Evolutionary conservation across 805 yeast species (phyloP), one percentile per base, ranked within the genome.

Genomic region (Saturnispora halmiae): DNA sequence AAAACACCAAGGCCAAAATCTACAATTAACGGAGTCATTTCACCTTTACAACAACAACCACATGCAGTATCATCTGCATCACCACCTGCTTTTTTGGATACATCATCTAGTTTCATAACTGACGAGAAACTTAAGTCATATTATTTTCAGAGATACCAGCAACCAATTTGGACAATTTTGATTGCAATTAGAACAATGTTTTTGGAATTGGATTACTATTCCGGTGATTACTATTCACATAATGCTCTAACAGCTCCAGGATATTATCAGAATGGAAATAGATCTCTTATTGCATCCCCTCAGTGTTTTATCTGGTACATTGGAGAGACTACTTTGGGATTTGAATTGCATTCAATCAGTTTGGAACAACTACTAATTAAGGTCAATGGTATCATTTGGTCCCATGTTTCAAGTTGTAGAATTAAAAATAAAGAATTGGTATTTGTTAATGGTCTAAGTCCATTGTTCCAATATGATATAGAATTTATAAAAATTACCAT

Each of bases 341-440:
- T 74, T 47, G 75, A 70, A 44, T 55, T 75, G 26, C 64, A 67
- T 37, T 67, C 72, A 38, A 66, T 66, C 15, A 54, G 57, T 34
- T 62, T 65, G 41, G 66, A 67, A 37, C 69, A 60, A 41, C 53
- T 70, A 5, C 60, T 65, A 34, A 69, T 68, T 10, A 59, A 65
- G 41, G 84, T 80, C 4, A 79, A 80, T 50, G 85, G 84, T 18
- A 69, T 79, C 18, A 67, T 73, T 11, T 80, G 87, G 87, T 72
- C 77, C 20, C 84, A 78, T 51, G 75, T 76, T 2, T 67, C 77
- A 0, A 65, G 73, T 29, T 76, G 76, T 35, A 63, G 65, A 13
- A 54, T 64, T 14, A 61, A 62, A 18, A 68, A 69, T 25, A 71
- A 72, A 34, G 73, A 72, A 40, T 61, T 70, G 38, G 66, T 77